phyloP scores from a whole-genome alignment of 1,284 basidiomycete species.

The Exobasidium cylindrosporum region DNA sequence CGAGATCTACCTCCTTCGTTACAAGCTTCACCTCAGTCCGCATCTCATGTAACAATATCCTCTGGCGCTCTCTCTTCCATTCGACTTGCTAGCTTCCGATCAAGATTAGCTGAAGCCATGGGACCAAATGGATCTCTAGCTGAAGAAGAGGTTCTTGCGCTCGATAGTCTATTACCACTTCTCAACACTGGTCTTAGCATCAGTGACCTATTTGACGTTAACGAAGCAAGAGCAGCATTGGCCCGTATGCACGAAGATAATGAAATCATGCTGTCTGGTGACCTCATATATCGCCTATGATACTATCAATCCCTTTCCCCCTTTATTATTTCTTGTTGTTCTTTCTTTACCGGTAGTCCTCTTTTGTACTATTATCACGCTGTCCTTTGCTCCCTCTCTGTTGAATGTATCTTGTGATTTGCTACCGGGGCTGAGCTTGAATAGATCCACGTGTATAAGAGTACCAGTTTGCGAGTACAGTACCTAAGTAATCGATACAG shows the following conservation, averaged over 20 bases:
- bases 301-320: constrained; percentile 6
- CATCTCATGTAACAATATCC: not conserved
- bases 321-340: too few species aligned
- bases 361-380: too few species aligned
- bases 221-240: constrained; percentile 67
- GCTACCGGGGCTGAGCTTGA: too few species aligned
- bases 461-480: too few species aligned
- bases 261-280: constrained; percentile 82
- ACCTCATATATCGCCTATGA: constrained; percentile 40
- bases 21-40: not conserved
- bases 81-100: constrained; percentile 56
- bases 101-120: constrained; percentile 65
- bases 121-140: constrained; percentile 54
- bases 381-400: too few species aligned
- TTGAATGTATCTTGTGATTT: too few species aligned
- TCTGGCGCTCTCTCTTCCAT: constrained; percentile 18
- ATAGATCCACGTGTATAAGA: too few species aligned
- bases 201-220: constrained; percentile 70
- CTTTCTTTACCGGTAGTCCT: too few species aligned
- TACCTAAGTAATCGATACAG: too few species aligned
- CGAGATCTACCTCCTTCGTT: constrained; percentile 9
- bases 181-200: constrained; percentile 75
- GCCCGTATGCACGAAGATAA: constrained; percentile 72
- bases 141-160: constrained; percentile 68
- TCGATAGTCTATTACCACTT: constrained; percentile 69